Conservation (phyloP, 2,329 filamentous ascomycete genomes). For the Aspergillus quadrilineatus region DNA sequence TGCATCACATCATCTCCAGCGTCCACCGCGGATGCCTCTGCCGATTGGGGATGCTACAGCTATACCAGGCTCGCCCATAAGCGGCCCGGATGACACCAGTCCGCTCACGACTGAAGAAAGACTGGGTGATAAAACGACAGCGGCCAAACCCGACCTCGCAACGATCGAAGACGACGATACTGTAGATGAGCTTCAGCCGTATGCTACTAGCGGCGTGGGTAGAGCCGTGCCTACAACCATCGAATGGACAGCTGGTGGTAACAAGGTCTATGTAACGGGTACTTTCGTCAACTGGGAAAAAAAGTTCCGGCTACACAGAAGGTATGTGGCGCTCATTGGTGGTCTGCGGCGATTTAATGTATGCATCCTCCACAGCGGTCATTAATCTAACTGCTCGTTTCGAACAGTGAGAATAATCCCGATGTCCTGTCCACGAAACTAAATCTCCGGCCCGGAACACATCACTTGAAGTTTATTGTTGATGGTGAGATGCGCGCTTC, state of each 20-base stretch:
- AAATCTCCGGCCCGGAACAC: slow-evolving; percentile 85
- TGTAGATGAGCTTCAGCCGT: slow-evolving; percentile 68
- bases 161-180: slow-evolving; percentile 71
- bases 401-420: slow-evolving; percentile 42
- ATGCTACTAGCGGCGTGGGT: slow-evolving; percentile 65
- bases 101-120: slow-evolving; percentile 43
- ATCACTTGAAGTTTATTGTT: slow-evolving; percentile 94
- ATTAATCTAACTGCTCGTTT: slow-evolving; percentile 15
- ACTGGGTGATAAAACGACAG: slow-evolving; percentile 54
- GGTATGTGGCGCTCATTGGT: slow-evolving; percentile 62
- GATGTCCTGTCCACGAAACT: slow-evolving; percentile 74
- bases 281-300: slow-evolving; percentile 97
- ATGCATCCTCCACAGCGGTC: slow-evolving; percentile 9
- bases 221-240: slow-evolving; percentile 80
- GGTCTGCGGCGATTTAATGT: not conserved
- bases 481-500: slow-evolving; percentile 92
- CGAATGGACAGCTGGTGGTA: slow-evolving; percentile 79
- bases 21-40: slow-evolving; percentile 83
- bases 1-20: slow-evolving; percentile 43
- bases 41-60: slow-evolving; percentile 91
- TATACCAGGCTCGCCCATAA: slow-evolving; percentile 85
- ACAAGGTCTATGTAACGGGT: slow-evolving; percentile 93
- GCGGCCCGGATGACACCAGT: slow-evolving; percentile 65
- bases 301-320: slow-evolving; percentile 81
- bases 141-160: slow-evolving; percentile 54